A percentile compares a stretch with the other conserved stretches of the same genome.
Evolutionary conservation across 1,284 basidiomycete species (phyloP).

Genomic region (Malassezia psittaci): DNA sequence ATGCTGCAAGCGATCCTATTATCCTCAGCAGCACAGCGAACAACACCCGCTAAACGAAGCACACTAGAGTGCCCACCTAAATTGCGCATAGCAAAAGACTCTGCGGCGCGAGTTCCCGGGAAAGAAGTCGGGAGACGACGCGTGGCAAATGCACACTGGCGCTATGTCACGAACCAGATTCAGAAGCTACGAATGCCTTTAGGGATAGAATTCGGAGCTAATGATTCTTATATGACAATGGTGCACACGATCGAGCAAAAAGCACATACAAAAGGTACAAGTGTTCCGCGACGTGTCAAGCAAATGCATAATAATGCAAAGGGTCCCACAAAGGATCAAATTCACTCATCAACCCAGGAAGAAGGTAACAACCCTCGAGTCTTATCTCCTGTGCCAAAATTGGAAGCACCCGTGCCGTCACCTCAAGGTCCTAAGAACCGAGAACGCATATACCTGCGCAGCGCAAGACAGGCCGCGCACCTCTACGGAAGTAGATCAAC

Average conservation of each 20-base stretch:
- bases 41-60: not conserved
- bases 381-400: not conserved
- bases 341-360: not conserved
- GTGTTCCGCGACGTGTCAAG: not conserved
- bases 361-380: not conserved
- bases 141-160: constrained; percentile 17
- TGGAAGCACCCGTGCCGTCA: too few species aligned
- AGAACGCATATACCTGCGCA: not conserved
- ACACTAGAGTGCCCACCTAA: constrained; percentile 13
- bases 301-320: not conserved
- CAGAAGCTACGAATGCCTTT: not conserved
- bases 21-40: not conserved
- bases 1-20: constrained; percentile 9
- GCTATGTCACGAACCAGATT: constrained; percentile 13
- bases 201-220: not conserved
- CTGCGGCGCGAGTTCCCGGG: constrained; percentile 9
- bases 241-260: not conserved
- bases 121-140: constrained; percentile 5
- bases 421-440: too few species aligned
- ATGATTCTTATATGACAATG: not conserved
- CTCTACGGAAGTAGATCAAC: too few species aligned
- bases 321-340: not conserved
- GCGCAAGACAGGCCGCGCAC: not conserved
- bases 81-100: constrained; percentile 6
- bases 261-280: not conserved